phyloP scores from a whole-genome alignment of 2,329 filamentous ascomycete species.

The Ophiostoma ips region DNA sequence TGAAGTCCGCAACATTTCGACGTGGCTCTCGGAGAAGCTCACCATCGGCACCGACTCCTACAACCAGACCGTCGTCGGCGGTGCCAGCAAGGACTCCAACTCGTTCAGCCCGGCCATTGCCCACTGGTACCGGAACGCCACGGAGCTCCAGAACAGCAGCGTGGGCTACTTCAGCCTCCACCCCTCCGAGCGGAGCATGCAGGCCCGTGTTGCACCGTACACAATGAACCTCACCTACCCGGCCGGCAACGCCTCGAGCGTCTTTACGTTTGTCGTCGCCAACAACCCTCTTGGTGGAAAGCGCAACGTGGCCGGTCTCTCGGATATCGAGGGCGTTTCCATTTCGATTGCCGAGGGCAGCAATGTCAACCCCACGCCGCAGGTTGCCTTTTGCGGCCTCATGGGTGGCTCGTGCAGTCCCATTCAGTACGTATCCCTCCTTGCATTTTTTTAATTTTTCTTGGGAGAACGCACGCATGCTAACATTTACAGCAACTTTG shows the following conservation, averaged over 20 bases:
- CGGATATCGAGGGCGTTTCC: conserved; percentile 32
- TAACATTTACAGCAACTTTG: conserved; percentile 23
- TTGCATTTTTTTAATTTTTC: not conserved
- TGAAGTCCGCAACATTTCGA: conserved; percentile 41
- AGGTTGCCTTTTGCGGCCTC: conserved; percentile 28
- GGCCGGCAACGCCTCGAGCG: conserved; percentile 30
- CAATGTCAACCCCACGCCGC: conserved; percentile 26
- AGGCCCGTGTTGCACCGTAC: conserved; percentile 27
- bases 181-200: conserved; percentile 26
- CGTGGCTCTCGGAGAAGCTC: conserved; percentile 41
- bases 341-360: conserved; percentile 27
- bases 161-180: conserved; percentile 21
- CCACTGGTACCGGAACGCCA: conserved; percentile 34
- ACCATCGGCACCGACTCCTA: conserved; percentile 48
- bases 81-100: conserved; percentile 33
- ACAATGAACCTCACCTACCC: conserved; percentile 40
- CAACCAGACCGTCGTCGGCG: conserved; percentile 40
- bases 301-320: conserved; percentile 30
- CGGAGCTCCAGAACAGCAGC: conserved; percentile 15
- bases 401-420: conserved; percentile 21
- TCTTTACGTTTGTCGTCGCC: conserved; percentile 37
- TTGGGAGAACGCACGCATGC: not conserved
- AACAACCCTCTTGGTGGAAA: conserved; percentile 27
- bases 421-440: conserved; percentile 13
- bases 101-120: conserved; percentile 46